Conservation (phyloP, 768 basidiomycete genomes). For the Ephemerocybe angulata region DNA sequence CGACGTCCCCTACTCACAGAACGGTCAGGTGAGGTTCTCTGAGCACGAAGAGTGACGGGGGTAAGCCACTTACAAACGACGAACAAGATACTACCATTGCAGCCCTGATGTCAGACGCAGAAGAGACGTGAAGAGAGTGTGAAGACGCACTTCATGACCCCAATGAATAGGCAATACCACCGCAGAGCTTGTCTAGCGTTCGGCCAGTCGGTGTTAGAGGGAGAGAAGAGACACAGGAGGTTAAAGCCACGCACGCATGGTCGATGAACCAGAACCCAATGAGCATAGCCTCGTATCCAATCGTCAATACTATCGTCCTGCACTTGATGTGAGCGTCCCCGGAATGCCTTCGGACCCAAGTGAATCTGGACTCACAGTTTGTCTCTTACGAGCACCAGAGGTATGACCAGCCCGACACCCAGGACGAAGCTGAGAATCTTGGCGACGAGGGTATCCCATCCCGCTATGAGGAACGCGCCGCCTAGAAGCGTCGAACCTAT, state of each 20-base stretch:
- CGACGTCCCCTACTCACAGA: constrained; percentile 70
- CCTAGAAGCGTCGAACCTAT: constrained; percentile 80
- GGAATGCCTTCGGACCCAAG: background rate
- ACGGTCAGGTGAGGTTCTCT: too few relatives aligned
- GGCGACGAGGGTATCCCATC: constrained; percentile 85
- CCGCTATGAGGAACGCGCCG: constrained; percentile 76
- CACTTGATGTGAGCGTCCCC: background rate
- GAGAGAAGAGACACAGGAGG: background rate
- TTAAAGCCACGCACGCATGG: constrained; percentile 58
- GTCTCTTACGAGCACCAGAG: constrained; percentile 81
- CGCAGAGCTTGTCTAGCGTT: constrained; percentile 65
- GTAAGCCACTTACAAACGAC: constrained; percentile 85
- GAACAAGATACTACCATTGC: constrained; percentile 56
- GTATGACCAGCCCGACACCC: constrained; percentile 81
- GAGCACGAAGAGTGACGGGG: too few relatives aligned
- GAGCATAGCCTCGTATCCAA: constrained; percentile 79
- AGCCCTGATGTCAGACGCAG: background rate
- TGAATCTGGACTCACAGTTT: constrained; percentile 65
- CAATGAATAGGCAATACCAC: constrained; percentile 80
- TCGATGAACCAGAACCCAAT: constrained; percentile 95
- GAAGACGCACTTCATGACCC: constrained; percentile 73
- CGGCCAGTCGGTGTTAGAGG: constrained; percentile 6
- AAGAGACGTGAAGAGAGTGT: background rate
- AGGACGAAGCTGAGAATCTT: constrained; percentile 92
- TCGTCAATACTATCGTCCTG: constrained; percentile 82